Base-by-base conservation (phyloP, 371 early-diverging fungal genomes). In the Mortierella sp. region DNA sequence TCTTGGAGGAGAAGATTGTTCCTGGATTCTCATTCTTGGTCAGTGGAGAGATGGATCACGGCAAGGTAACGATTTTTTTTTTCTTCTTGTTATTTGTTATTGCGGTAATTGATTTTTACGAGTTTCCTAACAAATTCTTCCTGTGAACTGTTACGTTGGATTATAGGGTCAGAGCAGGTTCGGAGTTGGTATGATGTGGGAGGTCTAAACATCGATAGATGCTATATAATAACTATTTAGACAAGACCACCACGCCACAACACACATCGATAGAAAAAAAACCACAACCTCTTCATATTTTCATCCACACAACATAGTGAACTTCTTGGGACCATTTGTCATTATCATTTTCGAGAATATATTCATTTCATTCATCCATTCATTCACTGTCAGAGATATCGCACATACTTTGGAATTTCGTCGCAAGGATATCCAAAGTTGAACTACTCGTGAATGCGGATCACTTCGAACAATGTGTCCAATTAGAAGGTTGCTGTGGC, bases 21-120 rank as follows among this genome's bases (percentile, higher is more conserved):
- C 97, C 97, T 62, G 97, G 97, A 20, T 91, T 99, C 84, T 92
- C 94, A 59, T 95, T 98, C 90, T 86, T 95, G 68, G 88, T 98
- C 67, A 93, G 93, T 57, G 98, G 97, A 70, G 98, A 98, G 84
- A 89, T 98, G 84, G 98, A 98, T 86, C 97, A 98, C 81, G 89
- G 94, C 84, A 97, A 97, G 90, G 93, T 87, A 85, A 67, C 63
- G 52, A n/a, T 84, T 11, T 75, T 72, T 24, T 84, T 54, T 52
- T 4, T 22, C 12, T 77, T 84, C 55, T 86, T 86, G n/a, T 57
- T 83, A 18, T 39, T 67, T 86, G 80, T 22, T 83, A 40, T 68
- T 66, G 8, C 63, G 22, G 83, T 60, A 85, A 39, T 9, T 28
- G 11, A 45, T 45, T 45, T 45, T 45, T 45, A 16, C 11, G 22